phyloP scores from a whole-genome alignment of 441 rosid species.

The Capsella rubella region DNA sequence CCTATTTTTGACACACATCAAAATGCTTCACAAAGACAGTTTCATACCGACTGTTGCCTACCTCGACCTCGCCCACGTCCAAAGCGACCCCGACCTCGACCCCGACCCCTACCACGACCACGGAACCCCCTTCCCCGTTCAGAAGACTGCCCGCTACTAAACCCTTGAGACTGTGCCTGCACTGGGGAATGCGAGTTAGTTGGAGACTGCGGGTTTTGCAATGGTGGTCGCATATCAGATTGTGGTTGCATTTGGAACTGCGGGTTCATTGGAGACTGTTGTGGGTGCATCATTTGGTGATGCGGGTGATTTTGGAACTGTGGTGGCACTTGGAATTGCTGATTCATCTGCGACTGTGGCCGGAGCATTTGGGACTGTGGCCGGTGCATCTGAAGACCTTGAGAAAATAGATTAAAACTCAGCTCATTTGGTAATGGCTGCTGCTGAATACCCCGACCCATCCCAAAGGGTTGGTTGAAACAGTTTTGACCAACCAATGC shows the following conservation, averaged over 20 bases:
- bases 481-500: constrained; percentile 60
- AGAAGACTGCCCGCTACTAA: constrained; percentile 56
- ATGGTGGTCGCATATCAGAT: constrained; percentile 32
- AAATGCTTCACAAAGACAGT: constrained; percentile 19
- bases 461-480: constrained; percentile 59
- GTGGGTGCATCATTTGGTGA: constrained; percentile 39
- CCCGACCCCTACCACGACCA: constrained; percentile 52
- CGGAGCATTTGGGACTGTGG: constrained; percentile 30
- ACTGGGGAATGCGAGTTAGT: constrained; percentile 36
- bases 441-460: constrained; percentile 38
- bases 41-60: constrained; percentile 38
- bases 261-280: constrained; percentile 48
- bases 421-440: constrained; percentile 34
- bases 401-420: constrained; percentile 38
- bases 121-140: constrained; percentile 54
- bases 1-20: constrained; percentile 10
- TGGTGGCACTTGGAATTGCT: constrained; percentile 39
- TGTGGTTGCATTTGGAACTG: constrained; percentile 41
- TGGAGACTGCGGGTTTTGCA: constrained; percentile 49
- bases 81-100: constrained; percentile 50
- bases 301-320: constrained; percentile 44
- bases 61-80: constrained; percentile 47
- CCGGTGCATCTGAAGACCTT: constrained; percentile 35
- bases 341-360: constrained; percentile 41
- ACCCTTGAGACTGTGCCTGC: constrained; percentile 46